Percentiles rank a stretch among this genome's conserved stretches.
These are phyloP conservation scores for Stipa capillata DNA, from an alignment of 176 grass and related monocot genomes.

Conservation along the genomic window DNA sequence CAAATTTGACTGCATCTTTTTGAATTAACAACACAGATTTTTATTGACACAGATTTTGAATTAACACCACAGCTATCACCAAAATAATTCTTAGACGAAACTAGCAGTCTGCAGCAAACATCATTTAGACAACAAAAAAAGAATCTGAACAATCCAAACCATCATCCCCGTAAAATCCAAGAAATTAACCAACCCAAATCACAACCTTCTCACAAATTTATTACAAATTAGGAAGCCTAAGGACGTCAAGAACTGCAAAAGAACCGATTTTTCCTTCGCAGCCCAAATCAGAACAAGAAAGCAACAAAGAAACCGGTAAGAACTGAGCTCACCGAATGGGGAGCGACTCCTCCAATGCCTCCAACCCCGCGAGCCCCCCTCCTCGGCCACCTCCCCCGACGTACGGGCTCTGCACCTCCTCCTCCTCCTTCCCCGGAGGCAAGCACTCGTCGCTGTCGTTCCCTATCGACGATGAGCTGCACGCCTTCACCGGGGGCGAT, in stretches of 20 bases:
- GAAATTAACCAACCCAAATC: not conserved
- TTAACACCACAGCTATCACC: no score
- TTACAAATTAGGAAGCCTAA: not conserved
- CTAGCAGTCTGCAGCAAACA: not conserved
- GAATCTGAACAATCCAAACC: not conserved
- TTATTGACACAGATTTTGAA: no score
- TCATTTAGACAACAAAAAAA: not conserved
- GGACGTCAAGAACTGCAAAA: not conserved
- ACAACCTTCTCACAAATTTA: not conserved
- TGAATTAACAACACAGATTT: constrained; percentile 4
- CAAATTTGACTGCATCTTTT: not conserved
- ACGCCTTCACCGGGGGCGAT: not conserved
- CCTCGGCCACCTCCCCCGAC: not conserved
- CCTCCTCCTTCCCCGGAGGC: constrained; percentile 32
- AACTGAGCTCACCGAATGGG: constrained; percentile 45
- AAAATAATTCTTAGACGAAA: not conserved
- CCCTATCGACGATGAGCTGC: constrained; percentile 51
- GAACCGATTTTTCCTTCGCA: not conserved
- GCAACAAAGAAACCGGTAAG: not conserved
- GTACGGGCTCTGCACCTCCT: constrained; percentile 51
- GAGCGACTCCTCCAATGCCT: constrained; percentile 58
- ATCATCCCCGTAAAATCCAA: not conserved
- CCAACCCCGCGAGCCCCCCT: constrained; percentile 12
- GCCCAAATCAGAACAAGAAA: not conserved
- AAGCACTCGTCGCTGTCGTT: constrained; percentile 43